Base-by-base conservation (phyloP, 257 asterid genomes). In the Parsonsia alboflavescens region DNA sequence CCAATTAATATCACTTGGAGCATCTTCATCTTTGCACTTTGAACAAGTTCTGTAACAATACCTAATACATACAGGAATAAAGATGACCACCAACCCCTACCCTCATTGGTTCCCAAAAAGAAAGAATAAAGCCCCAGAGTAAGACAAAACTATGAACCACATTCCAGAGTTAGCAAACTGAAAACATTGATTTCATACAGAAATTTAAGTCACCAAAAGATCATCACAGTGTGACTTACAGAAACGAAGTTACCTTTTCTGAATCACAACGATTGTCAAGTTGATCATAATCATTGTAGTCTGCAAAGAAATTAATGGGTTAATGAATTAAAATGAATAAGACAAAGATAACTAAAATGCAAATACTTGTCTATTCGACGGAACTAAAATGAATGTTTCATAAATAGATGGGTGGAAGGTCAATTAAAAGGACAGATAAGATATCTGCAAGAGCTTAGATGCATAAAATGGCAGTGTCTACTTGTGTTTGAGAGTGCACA, bases 201-300 rank as follows among this genome's bases (percentile, higher is more conserved):
- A 63, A 74, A 49, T 8, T 10, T 48, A 62, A 28, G 71, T 28
- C 2, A 44, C 21, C 13, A 22, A 54, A 21, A 46, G 2, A 1
- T 44, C 48, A 1, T 59, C 36, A 73, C 5, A 45, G 48, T 22
- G 10, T 9, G 16, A 41, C 65, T 13, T 59, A 10, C 21, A 61
- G 53, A 21, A 26, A 15, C 33, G 24, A 74, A 62, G 41, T 15
- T 39, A 74, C 78, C 78, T 74, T 65, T 69, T 36, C 48, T 49
- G 66, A 36, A 50, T 22, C 28, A 64, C 24, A 41, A 53, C 74
- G 67, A 73, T 28, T 58, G 9, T 39, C 50, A 48, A 46, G 17
- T 11, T 44, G 44, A 46, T 69, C 75, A 30, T 49, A 57, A 7
- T 70, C 44, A 58, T 33, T 62, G 42, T 76, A 75, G 69, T 21